phyloP scores from a whole-genome alignment of 176 grass and related monocot species.

The Cenchrus purpureus region DNA sequence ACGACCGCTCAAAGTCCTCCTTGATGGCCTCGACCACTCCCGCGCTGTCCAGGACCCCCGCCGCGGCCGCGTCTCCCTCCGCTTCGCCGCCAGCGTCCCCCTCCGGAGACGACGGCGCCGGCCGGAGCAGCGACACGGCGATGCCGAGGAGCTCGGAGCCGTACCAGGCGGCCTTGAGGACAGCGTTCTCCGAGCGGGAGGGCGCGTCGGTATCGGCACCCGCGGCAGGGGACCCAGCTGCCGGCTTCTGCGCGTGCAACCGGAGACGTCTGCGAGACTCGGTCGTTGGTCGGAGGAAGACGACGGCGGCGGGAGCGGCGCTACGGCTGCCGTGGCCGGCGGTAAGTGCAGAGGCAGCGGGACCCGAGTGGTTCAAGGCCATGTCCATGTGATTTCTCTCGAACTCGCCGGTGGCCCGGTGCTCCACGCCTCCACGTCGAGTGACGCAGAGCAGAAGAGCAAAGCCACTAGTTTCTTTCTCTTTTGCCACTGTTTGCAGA shows the following conservation, averaged over 20 bases:
- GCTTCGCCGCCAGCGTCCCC: neutral
- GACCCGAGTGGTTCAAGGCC: constrained; percentile 30
- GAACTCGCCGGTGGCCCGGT: neutral
- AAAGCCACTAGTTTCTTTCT: constrained; percentile 26
- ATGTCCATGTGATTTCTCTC: constrained; percentile 30
- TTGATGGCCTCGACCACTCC: constrained; percentile 78
- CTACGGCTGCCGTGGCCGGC: neutral
- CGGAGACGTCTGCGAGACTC: neutral
- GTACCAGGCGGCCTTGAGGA: constrained; percentile 88
- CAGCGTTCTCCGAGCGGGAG: constrained; percentile 65
- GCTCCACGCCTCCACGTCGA: neutral
- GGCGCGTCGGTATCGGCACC: constrained; percentile 36
- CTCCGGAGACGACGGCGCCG: constrained; percentile 18
- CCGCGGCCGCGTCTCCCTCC: neutral
- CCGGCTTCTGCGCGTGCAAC: constrained; percentile 46
- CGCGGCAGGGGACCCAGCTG: neutral
- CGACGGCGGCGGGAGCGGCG: neutral
- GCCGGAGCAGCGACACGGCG: constrained; percentile 70
- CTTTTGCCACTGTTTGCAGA: neutral
- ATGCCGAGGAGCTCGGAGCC: constrained; percentile 88
- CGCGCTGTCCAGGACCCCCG: constrained; percentile 24
- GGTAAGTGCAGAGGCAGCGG: neutral
- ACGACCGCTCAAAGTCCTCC: constrained; percentile 77
- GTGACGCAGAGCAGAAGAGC: neutral
- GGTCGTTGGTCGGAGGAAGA: neutral